Percentiles rank a stretch among this genome's conserved stretches.
Conservation (phyloP, 208 protist species). For the Trichomonas vaginalis region DNA sequence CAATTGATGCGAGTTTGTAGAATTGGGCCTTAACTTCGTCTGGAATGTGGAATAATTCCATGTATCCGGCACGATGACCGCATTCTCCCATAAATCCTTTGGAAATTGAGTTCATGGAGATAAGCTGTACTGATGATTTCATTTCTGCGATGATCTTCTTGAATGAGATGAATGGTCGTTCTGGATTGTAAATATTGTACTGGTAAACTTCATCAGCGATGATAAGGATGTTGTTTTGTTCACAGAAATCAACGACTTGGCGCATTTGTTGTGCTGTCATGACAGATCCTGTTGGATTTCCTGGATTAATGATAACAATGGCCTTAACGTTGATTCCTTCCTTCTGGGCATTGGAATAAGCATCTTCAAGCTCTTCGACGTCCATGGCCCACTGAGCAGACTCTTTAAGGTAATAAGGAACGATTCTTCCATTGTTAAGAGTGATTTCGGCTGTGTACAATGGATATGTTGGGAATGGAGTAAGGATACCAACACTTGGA, state of each 20-base stretch:
- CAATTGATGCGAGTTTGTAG: slow-evolving; percentile 77
- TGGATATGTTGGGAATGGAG: slow-evolving; percentile 98
- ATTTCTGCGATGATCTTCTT: slow-evolving; percentile 48
- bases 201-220: slow-evolving; percentile 98
- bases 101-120: slow-evolving; percentile 90
- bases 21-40: slow-evolving; percentile 54
- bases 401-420: slow-evolving; percentile 81
- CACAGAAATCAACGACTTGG: slow-evolving; percentile 54
- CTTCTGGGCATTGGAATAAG: slow-evolving; percentile 45
- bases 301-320: slow-evolving; percentile 91
- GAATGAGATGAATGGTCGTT: slow-evolving; percentile 45
- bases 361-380: slow-evolving; percentile 47
- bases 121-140: slow-evolving; percentile 48
- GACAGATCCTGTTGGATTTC: slow-evolving; percentile 32
- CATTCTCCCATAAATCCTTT: slow-evolving; percentile 78
- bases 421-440: slow-evolving; percentile 60
- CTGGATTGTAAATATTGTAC: slow-evolving; percentile 73
- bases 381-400: slow-evolving; percentile 60
- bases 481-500: slow-evolving; percentile 45
- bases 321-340: slow-evolving; percentile 59
- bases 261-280: background rate
- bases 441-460: slow-evolving; percentile 89
- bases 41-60: slow-evolving; percentile 63
- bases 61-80: slow-evolving; percentile 87
- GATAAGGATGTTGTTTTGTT: slow-evolving; percentile 58